Evolutionary conservation across 169 alveolate genomes (phyloP).

Genomic region (Haemoproteus tartakovskyi): DNA sequence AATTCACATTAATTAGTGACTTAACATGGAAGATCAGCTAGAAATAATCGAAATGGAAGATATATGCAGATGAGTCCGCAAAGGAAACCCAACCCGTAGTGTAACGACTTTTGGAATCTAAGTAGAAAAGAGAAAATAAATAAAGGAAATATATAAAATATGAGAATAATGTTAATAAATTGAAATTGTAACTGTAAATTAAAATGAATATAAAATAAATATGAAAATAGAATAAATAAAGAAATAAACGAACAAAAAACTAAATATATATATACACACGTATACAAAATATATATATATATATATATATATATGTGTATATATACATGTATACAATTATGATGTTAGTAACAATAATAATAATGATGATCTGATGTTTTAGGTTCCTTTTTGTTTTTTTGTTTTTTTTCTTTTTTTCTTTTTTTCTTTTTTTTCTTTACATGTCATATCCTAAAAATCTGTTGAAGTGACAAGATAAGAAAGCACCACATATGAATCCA

Average conservation of each 20-base stretch:
- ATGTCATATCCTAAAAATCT: slow-evolving; percentile 28
- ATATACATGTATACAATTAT: too few species aligned
- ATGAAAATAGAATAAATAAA: too few species aligned
- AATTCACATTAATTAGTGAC: neutral
- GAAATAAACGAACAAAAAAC: too few species aligned
- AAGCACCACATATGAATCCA: slow-evolving; percentile 57
- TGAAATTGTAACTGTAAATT: too few species aligned
- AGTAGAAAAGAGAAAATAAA: neutral
- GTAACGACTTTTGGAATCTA: slow-evolving; percentile 36
- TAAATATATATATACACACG: too few species aligned
- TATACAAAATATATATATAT: too few species aligned
- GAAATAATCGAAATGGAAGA: slow-evolving; percentile 31
- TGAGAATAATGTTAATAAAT: too few species aligned
- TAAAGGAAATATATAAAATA: neutral
- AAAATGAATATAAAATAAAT: too few species aligned
- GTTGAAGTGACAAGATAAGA: slow-evolving; percentile 51
- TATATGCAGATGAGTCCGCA: slow-evolving; percentile 24
- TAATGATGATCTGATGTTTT: too few species aligned
- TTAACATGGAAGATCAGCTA: slow-evolving; percentile 35
- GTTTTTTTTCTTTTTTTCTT: neutral
- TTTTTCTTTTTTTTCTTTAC: neutral
- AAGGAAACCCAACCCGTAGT: slow-evolving; percentile 34
- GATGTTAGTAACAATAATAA: too few species aligned
- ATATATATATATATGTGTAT: too few species aligned
- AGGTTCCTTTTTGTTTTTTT: too few species aligned